These are phyloP conservation scores for Polygonum aviculare DNA, from an alignment of 148 eudicot species.

Conservation along the genomic window DNA sequence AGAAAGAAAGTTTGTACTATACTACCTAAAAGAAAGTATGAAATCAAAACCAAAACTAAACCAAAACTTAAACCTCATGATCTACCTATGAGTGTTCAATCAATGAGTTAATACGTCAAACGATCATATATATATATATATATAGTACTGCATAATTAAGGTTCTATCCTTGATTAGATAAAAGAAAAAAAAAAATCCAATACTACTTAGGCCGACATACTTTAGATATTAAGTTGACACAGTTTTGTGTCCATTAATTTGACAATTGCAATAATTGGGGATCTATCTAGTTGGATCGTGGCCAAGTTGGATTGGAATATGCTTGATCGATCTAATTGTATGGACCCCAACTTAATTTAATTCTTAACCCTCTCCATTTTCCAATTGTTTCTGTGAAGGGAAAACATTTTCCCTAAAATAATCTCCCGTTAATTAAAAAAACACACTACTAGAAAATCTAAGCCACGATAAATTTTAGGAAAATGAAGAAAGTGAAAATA, in stretches of 20 bases:
- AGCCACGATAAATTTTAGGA: neutral
- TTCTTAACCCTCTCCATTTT: neutral
- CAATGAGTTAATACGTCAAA: no score
- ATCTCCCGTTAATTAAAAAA: neutral
- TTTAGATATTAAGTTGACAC: neutral
- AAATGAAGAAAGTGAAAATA: neutral
- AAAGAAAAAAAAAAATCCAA: no score
- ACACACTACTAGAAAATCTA: neutral
- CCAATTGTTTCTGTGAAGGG: no score
- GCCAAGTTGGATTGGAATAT: neutral
- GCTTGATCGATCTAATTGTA: neutral
- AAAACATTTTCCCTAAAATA: neutral
- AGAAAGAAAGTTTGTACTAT: no score
- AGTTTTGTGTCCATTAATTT: neutral
- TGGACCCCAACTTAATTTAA: neutral
- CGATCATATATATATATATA: no score
- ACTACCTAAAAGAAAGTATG: no score
- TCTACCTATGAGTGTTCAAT: no score
- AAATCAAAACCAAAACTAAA: no score
- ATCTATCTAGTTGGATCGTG: neutral
- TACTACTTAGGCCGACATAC: neutral
- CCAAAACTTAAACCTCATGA: no score
- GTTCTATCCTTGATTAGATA: no score
- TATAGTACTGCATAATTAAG: no score
- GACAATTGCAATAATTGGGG: neutral